Conservation (phyloP, 805 yeast species). For the Metschnikowia peoriensis region DNA sequence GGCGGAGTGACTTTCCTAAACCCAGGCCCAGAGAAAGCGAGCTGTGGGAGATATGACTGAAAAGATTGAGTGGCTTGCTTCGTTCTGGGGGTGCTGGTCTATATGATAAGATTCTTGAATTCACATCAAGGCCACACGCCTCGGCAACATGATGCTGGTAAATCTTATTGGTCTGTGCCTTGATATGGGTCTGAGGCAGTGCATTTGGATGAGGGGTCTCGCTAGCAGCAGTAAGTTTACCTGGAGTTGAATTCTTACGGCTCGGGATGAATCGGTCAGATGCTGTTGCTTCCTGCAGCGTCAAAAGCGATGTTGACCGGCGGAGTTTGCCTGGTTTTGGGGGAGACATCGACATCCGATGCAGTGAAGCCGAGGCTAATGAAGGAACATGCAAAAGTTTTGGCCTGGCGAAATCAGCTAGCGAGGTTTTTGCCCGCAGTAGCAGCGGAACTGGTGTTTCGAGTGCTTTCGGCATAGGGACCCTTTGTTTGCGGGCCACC, state of each 20-base stretch:
- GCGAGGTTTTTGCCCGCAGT: conserved; percentile 15
- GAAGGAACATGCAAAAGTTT: conserved; percentile 8
- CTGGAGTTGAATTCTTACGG: conserved; percentile 38
- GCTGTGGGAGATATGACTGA: conserved; percentile 23
- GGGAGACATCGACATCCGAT: conserved; percentile 15
- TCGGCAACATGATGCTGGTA: conserved; percentile 85
- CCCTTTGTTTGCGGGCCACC: conserved; percentile 8
- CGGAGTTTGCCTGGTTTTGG: conserved; percentile 21
- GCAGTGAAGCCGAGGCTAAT: background rate
- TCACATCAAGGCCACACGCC: conserved; percentile 87
- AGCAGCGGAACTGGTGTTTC: conserved; percentile 10
- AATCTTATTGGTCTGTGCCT: conserved; percentile 51
- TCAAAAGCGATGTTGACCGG: conserved; percentile 17
- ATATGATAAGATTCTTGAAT: conserved; percentile 80
- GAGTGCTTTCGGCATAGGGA: conserved; percentile 4
- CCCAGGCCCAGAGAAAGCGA: conserved; percentile 17
- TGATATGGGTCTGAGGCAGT: conserved; percentile 54
- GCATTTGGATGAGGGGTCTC: conserved; percentile 43
- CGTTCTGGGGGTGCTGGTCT: conserved; percentile 81
- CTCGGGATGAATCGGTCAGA: conserved; percentile 45
- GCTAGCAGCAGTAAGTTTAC: conserved; percentile 34
- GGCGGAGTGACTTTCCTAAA: conserved; percentile 33
- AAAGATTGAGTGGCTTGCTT: conserved; percentile 34
- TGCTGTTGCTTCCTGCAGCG: conserved; percentile 12
- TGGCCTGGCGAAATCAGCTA: conserved; percentile 17